Base-by-base conservation (phyloP, 305 asterid species). In the Fraxinus angustifolia region DNA sequence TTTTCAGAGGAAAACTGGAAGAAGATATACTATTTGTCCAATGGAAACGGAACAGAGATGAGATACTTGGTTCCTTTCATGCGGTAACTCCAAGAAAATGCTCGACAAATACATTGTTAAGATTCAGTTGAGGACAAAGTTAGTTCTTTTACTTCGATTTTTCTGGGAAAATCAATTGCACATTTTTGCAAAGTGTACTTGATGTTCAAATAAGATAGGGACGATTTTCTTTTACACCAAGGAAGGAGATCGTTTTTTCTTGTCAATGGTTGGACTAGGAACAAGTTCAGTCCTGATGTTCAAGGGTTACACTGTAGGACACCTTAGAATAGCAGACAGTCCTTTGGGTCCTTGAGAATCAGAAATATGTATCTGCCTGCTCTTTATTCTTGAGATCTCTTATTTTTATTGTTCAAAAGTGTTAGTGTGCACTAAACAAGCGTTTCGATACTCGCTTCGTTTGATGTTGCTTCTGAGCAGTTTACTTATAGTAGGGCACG, bases 41-140 rank as follows among this genome's bases (percentile, higher is more conserved):
- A 96, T 85, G 99, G 98, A 85, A 96, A 94, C 77, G 99, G 99
- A 48, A 81, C 96, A 23, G 99, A 94, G 92, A 92, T 96, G 91
- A 89, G 99, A 82, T 83, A 87, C 89, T 80, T 94, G 77, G 90
- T 87, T 83, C 99, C 98, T 11, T 94, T 89, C 86, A 96, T 96
- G 97, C 89, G 95, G 78, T 94, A 89, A 96, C 75, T 10, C 33
- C 33, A 8, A 1, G 62, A 4, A 68, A 19, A 19, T 17, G 40
- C 48, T 67, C 58, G 8, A 71, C 33, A 21, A 35, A 53, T 40
- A 19, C 38, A 14, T 68, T 7, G 11, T 11, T 74, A 81, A 67
- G 38, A 77, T 58, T 40, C 70, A 53, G 78, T 75, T 21, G 45
- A 62, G 30, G 68, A 78, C 8, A 26, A 19, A 67, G 75, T 72